Percentiles rank a stretch among this genome's conserved stretches.
Conservation (phyloP, 345 rosid genomes). For the Citrus inodora region DNA sequence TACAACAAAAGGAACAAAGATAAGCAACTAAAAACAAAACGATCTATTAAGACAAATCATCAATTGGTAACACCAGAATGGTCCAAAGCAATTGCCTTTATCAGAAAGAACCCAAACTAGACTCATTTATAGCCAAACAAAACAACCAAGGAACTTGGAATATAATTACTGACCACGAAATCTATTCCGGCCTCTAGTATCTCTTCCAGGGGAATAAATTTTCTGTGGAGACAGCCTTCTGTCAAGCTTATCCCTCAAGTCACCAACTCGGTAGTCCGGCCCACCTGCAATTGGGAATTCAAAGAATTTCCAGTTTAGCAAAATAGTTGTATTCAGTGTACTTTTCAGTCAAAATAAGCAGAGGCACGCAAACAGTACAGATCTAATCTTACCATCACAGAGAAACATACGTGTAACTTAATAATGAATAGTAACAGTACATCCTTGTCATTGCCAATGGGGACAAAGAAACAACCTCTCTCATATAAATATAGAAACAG, state of each 20-base stretch:
- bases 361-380: slow-evolving; percentile 17
- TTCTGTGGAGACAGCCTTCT: slow-evolving; percentile 61
- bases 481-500: slow-evolving; percentile 41
- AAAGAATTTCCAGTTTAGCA: slow-evolving; percentile 28
- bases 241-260: slow-evolving; percentile 82
- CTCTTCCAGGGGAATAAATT: slow-evolving; percentile 53
- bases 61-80: slow-evolving; percentile 4
- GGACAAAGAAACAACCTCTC: slow-evolving; percentile 39
- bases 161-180: slow-evolving; percentile 49
- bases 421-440: slow-evolving; percentile 46
- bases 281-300: slow-evolving; percentile 50
- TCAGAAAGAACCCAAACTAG: background rate
- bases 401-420: slow-evolving; percentile 48
- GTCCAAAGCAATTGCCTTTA: background rate
- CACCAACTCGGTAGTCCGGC: slow-evolving; percentile 52
- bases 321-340: slow-evolving; percentile 13
- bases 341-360: slow-evolving; percentile 25
- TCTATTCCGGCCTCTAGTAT: slow-evolving; percentile 37
- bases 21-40: background rate
- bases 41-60: background rate
- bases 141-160: background rate
- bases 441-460: slow-evolving; percentile 54
- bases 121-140: background rate
- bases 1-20: slow-evolving; percentile 12
- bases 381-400: slow-evolving; percentile 52